Base-by-base conservation (phyloP, 331 rosid species). In the Pyrus hybrid region DNA sequence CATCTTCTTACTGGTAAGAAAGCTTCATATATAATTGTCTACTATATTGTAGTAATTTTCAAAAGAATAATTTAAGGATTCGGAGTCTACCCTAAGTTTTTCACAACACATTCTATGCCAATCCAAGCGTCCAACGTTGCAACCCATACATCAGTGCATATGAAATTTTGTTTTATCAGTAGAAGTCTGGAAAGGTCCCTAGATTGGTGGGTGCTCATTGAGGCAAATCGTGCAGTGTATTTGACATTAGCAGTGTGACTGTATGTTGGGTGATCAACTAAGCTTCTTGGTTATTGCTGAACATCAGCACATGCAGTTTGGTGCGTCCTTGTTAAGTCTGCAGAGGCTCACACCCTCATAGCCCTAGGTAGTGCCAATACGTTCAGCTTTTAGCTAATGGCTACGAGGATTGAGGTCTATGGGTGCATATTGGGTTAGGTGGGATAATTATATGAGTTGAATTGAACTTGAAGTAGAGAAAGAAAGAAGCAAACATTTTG, bases 251-350 rank as follows among this genome's bases (percentile, higher is more conserved):
- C 41, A 61, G 17, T 60, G 13, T 60, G 77, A 61, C 60, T 37
- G 45, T 45, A 2, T 6, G 77, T 37, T 41, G 49, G 76, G 76
- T 33, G 18, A 66, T 72, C 76, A 72, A 72, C 67, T 57, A 14
- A 43, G 21, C 10, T 51, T 51, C 11, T 37, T 37, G 10, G n/a
- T 61, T 60, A 25, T 37, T 23, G 62, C 28, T 60, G 68, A 56
- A 61, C 60, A 41, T 41, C 3, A 61, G 60, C 77, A 61, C 77
- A 60, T 37, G 77, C 68, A 64, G 33, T 37, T 41, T 73, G 77
- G 68, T 73, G 77, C 64, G 68, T 61, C 69, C 77, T 62, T 61
- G 68, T 47, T 18, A 73, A 25, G 41, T n/a, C 57, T 73, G 68
- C 6, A 60, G 68, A 26, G n/a, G 22, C 37, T 41, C 28, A 41